These are phyloP conservation scores for Solanum hybrid DNA, from an alignment of 305 asterid species.

Conservation along the genomic window DNA sequence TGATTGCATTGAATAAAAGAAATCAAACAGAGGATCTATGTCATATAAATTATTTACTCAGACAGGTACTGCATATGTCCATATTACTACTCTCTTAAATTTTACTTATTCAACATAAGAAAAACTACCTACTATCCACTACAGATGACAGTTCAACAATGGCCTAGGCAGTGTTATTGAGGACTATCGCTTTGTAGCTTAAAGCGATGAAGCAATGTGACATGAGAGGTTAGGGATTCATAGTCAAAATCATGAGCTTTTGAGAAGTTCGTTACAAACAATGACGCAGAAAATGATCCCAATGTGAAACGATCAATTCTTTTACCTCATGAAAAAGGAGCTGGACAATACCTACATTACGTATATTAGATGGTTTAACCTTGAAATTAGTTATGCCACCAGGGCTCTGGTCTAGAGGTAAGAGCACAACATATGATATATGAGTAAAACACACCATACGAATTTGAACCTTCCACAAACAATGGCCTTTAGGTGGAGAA, in stretches of 20 bases:
- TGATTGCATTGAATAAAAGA: background rate
- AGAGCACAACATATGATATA: background rate
- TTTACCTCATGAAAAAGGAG: background rate
- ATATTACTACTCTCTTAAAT: background rate
- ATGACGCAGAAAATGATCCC: background rate
- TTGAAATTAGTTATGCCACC: background rate
- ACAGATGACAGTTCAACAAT: background rate
- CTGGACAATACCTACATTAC: background rate
- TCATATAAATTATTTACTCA: background rate
- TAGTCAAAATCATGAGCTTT: background rate
- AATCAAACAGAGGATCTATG: background rate
- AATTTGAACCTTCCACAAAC: background rate
- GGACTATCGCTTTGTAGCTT: background rate
- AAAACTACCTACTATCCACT: background rate
- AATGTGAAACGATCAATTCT: background rate
- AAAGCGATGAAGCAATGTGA: background rate
- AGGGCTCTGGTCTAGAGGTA: background rate
- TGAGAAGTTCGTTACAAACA: background rate
- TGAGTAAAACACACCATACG: background rate
- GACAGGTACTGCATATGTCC: background rate
- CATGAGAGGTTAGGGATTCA: background rate
- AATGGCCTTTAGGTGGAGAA: background rate
- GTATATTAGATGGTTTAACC: background rate
- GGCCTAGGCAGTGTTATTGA: background rate
- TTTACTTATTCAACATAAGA: background rate